A percentile compares a stretch with the other conserved stretches of the same genome.
These are phyloP conservation scores for Bisporella sp. DNA, from an alignment of 2,329 filamentous ascomycete species.

Conservation along the genomic window DNA sequence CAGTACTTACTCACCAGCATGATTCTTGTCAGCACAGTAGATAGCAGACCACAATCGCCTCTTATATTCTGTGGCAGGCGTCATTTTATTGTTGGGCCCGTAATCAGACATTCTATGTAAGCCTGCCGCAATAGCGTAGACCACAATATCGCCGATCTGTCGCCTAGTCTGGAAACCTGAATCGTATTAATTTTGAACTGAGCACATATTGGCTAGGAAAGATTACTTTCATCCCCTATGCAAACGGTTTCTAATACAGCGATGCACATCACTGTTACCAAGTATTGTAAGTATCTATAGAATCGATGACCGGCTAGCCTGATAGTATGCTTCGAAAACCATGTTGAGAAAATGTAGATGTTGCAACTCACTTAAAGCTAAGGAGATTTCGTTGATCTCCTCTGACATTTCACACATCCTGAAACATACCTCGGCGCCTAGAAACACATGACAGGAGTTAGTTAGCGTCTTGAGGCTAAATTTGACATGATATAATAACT, in stretches of 20 bases:
- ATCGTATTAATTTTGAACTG: too few relatives aligned
- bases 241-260: conserved; percentile 16
- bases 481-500: too few relatives aligned
- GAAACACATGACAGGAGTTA: too few relatives aligned
- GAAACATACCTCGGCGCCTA: conserved; percentile 4
- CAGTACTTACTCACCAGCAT: conserved; percentile 1
- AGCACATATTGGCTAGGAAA: too few relatives aligned
- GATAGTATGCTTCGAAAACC: too few relatives aligned
- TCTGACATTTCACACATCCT: conserved; percentile 9
- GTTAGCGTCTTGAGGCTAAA: too few relatives aligned
- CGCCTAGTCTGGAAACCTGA: conserved; percentile 13
- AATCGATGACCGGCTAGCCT: too few relatives aligned
- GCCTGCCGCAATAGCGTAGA: conserved; percentile 16
- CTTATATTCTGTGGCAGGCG: conserved; percentile 22
- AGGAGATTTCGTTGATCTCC: conserved; percentile 6
- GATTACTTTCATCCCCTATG: conserved; percentile 22
- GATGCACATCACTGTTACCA: conserved; percentile 1
- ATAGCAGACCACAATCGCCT: conserved; percentile 17
- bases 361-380: not conserved
- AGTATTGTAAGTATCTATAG: too few relatives aligned
- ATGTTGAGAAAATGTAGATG: too few relatives aligned
- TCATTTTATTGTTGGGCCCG: conserved; percentile 10
- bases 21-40: conserved; percentile 21
- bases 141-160: conserved; percentile 21
- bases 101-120: conserved; percentile 23